Conservation (phyloP, 192 early-diverging fungal genomes). For the Coemansia sp. region DNA sequence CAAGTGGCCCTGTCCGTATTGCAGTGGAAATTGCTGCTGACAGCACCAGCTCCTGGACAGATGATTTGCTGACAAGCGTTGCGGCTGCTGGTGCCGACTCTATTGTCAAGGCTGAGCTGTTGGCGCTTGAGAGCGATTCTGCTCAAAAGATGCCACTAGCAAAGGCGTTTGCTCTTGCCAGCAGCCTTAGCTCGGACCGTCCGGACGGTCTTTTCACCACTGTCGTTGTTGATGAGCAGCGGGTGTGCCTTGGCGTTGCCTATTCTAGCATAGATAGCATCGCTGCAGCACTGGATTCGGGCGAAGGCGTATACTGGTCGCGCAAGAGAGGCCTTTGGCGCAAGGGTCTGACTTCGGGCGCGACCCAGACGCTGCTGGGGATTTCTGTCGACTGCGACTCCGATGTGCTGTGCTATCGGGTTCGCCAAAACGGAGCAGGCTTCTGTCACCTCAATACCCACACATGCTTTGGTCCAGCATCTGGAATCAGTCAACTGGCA, state of each 20-base stretch:
- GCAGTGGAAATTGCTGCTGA: conserved; percentile 25
- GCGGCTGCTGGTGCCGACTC: conserved; percentile 24
- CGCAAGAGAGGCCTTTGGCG: conserved; percentile 89
- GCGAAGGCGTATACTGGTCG: conserved; percentile 91
- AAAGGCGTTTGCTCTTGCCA: conserved; percentile 28
- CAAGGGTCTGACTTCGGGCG: conserved; percentile 93
- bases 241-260: conserved; percentile 85
- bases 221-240: conserved; percentile 87
- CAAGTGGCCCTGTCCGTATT: conserved; percentile 40
- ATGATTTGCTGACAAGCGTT: conserved; percentile 21
- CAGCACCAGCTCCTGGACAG: conserved; percentile 26
- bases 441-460: conserved; percentile 93
- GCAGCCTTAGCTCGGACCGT: conserved; percentile 65
- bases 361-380: conserved; percentile 81
- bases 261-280: conserved; percentile 88
- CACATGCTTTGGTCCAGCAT: conserved; percentile 85
- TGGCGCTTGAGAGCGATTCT: conserved; percentile 15
- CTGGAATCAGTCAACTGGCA: conserved; percentile 74
- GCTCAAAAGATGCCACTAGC: conserved; percentile 20
- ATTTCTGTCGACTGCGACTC: conserved; percentile 88
- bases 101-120: conserved; percentile 22
- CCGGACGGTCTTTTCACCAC: conserved; percentile 90
- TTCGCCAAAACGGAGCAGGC: conserved; percentile 81
- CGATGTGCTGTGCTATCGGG: conserved; percentile 84
- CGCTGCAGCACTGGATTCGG: conserved; percentile 71